Evolutionary conservation across 2,329 filamentous ascomycete species (phyloP).

Genomic region (Alternaria hordeiaustralica): DNA sequence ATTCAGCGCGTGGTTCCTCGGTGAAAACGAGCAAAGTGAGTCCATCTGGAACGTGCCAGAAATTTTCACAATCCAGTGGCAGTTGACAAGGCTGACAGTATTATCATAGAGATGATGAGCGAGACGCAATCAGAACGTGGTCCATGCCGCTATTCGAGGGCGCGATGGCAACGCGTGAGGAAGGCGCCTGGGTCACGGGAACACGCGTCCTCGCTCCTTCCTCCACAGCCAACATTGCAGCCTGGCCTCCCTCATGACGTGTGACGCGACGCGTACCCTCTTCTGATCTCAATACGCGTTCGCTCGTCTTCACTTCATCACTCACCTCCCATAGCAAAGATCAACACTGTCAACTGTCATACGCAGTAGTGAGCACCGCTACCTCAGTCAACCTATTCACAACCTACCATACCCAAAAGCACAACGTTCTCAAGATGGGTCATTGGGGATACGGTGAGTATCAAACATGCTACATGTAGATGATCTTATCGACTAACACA

Average conservation of each 20-base stretch:
- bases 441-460: slow-evolving; percentile 22
- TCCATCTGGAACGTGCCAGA: background rate
- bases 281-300: background rate
- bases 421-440: slow-evolving; percentile 16
- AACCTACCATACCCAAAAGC: too few relatives aligned
- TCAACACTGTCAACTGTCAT: background rate
- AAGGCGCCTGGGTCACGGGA: background rate
- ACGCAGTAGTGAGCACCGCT: background rate
- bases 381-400: too few relatives aligned
- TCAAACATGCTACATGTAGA: too few relatives aligned
- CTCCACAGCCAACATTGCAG: background rate
- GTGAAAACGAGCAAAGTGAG: background rate
- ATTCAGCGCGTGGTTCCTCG: too few relatives aligned
- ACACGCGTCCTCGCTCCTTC: slow-evolving; percentile 1
- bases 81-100: too few relatives aligned
- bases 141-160: background rate
- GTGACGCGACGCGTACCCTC: background rate
- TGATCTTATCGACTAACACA: background rate
- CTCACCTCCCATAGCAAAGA: background rate
- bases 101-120: too few relatives aligned
- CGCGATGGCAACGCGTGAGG: background rate
- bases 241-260: background rate
- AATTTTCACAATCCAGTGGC: too few relatives aligned
- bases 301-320: background rate
- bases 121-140: background rate